Base-by-base conservation (phyloP, 768 basidiomycete species). In the Auricularia cornea region DNA sequence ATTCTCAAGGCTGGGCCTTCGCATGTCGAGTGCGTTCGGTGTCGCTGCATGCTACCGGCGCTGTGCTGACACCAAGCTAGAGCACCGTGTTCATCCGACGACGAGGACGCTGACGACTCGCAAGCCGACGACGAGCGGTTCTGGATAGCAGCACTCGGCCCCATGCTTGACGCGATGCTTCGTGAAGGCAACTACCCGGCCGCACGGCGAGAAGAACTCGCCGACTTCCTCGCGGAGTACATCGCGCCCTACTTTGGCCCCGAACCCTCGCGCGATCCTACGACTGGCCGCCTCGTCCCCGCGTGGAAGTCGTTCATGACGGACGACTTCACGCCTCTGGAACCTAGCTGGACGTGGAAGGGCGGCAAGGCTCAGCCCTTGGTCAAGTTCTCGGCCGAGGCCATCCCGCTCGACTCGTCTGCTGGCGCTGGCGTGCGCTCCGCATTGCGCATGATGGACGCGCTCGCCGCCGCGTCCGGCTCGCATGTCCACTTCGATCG, bases 331-430 rank as follows among this genome's bases (percentile, higher is more conserved):
- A 57, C 54, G 8, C 54, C 54, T 10, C 54, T 57, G 26, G 54
- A 57, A 31, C 54, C 54, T 11, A 57, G 54, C 54, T 57, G 54
- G 54, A 57, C 54, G 30, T 57, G 54, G 54, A 57, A 57, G 54
- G 30, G 18, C 54, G 54, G 54, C 28, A 26, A 30, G 26, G 28
- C 54, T 5, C 54, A 57, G 11, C 54, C 54, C 10, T 11, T 57
- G 6, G 28, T 57, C 54, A 57, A 57, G 54, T 57, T 57, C 54
- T 57, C 54, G 12, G 54, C 54, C 26, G 54, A 57, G 54, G 26
- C 54, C 26, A 31, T 57, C 11, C 54, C 54, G 4, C 26, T n/a
- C 8, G 16, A 16, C 26, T 3, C 26, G 28, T n/a, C 54, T 16
- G 54, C 28, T 8, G 30, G 18, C 28, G 54, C 18, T 8, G 54